Base-by-base conservation (phyloP, 208 protist species). In the Trypanosoma boissoni region DNA sequence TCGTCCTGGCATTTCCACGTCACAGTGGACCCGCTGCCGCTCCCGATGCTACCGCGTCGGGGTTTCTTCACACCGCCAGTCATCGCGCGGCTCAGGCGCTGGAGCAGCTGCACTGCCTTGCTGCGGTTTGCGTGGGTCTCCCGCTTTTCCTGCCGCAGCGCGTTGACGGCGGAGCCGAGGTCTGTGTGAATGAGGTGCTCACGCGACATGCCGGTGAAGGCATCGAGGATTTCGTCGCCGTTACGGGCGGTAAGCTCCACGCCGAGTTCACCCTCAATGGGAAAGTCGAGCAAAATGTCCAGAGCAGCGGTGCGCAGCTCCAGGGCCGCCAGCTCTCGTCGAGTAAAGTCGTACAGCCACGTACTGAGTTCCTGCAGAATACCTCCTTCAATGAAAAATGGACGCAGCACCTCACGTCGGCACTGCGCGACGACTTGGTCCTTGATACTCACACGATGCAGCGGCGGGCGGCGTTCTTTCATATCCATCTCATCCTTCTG, bases 341-440 rank as follows among this genome's bases (percentile, higher is more conserved):
- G 72, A 21, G 56, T 52, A 52, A 88, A 67, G 61, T 87, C 80
- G 57, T 86, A 88, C 12, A 93, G 58, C 83, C 86, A 93, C 42
- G 78, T 74, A 58, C 86, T 86, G 7, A 93, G 73, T 70, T 90
- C 79, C 56, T 86, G 64, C 28, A 93, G 68, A 24, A 93, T 74
- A 31, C 86, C 86, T 1, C 64, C 75, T 39, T 78, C 73, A 39
- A 93, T 70, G 18, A 90, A 74, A 49, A 70, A 73, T 0, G 66
- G 68, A 16, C 63, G 59, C 21, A 91, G 64, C 12, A 56, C 72
- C 14, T 37, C 34, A 36, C 80, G 74, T 12, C 67, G 72, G 57
- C 82, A 85, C 34, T 75, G 69, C 8, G 72, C 37, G 21, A 75
- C 51, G 48, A 93, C 80, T 23, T 71, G 42, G 10, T 68, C 59